Conservation (phyloP, 441 rosid genomes). For the Croton laevigatus region DNA sequence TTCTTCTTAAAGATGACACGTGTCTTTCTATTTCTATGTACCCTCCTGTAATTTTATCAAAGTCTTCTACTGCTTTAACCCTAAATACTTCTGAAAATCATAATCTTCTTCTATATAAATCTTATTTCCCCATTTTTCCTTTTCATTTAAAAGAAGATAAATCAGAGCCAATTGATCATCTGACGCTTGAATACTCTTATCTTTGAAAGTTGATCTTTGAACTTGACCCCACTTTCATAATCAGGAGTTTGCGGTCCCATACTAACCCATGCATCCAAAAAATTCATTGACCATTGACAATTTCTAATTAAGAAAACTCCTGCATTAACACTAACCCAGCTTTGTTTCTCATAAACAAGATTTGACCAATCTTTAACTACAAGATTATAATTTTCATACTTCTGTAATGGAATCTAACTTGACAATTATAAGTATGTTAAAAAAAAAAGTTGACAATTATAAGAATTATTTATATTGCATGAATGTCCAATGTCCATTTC, state of each 20-base stretch:
- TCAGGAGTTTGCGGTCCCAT: constrained; percentile 61
- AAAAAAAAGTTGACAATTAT: too few relatives aligned
- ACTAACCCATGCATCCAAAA: constrained; percentile 60
- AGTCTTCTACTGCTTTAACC: constrained; percentile 44
- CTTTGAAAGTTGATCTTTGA: constrained; percentile 57
- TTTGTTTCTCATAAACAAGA: constrained; percentile 46
- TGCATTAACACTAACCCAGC: constrained; percentile 81
- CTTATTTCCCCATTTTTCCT: constrained; percentile 42
- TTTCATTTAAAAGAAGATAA: constrained; percentile 54
- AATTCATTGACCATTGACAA: constrained; percentile 91
- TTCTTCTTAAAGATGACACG: constrained; percentile 41
- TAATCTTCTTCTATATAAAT: constrained; percentile 67
- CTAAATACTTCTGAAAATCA: constrained; percentile 75
- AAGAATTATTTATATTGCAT: too few relatives aligned
- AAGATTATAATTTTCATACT: constrained; percentile 54
- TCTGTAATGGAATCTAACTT: constrained; percentile 61
- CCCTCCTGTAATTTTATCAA: constrained; percentile 45
- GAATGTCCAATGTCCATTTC: too few relatives aligned
- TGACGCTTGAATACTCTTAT: constrained; percentile 58
- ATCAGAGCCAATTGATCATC: constrained; percentile 82
- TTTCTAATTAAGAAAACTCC: constrained; percentile 69
- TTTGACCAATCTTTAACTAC: constrained; percentile 81
- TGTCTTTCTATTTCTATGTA: constrained; percentile 49
- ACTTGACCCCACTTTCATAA: constrained; percentile 57
- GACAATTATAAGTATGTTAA: too few relatives aligned